Evolutionary conservation across 306 rosid genomes (phyloP).

Genomic region (Pyrus bretschneideri): DNA sequence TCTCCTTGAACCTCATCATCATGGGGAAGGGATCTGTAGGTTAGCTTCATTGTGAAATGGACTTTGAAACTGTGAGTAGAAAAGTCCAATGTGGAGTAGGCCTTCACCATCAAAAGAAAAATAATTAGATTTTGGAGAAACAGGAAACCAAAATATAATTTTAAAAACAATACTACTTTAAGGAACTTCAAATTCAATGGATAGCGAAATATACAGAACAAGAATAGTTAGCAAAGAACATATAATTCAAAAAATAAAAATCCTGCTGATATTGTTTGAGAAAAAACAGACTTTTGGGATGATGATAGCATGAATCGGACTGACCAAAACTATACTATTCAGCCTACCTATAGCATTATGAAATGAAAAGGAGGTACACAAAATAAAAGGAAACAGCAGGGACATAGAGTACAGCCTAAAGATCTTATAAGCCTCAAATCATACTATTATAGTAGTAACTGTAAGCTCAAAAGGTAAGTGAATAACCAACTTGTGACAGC

Average conservation of each 20-base stretch:
- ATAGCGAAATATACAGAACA: conserved; percentile 1
- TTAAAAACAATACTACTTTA: conserved; percentile 10
- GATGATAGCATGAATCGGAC: neutral
- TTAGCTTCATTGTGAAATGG: conserved; percentile 81
- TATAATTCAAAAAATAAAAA: neutral
- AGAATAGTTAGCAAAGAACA: neutral
- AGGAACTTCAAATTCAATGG: conserved; percentile 7
- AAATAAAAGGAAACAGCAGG: conserved; percentile 10
- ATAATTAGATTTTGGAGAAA: conserved; percentile 20
- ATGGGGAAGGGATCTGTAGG: conserved; percentile 68
- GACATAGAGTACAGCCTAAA: neutral
- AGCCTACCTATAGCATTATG: neutral
- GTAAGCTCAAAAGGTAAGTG: neutral
- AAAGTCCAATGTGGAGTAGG: conserved; percentile 80
- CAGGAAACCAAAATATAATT: neutral
- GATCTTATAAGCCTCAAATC: neutral
- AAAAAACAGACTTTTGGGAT: neutral
- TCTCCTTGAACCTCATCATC: conserved; percentile 57
- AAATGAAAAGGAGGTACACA: conserved; percentile 11
- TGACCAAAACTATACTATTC: neutral
- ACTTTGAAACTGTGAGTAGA: conserved; percentile 72
- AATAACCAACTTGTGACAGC: conserved; percentile 2
- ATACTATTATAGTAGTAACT: neutral
- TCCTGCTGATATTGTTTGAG: neutral
- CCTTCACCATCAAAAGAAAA: conserved; percentile 55